Percentiles rank a stretch among this genome's conserved stretches.
Conservation (phyloP, 2,329 filamentous ascomycete genomes). For the Thielaviopsis punctulata region DNA sequence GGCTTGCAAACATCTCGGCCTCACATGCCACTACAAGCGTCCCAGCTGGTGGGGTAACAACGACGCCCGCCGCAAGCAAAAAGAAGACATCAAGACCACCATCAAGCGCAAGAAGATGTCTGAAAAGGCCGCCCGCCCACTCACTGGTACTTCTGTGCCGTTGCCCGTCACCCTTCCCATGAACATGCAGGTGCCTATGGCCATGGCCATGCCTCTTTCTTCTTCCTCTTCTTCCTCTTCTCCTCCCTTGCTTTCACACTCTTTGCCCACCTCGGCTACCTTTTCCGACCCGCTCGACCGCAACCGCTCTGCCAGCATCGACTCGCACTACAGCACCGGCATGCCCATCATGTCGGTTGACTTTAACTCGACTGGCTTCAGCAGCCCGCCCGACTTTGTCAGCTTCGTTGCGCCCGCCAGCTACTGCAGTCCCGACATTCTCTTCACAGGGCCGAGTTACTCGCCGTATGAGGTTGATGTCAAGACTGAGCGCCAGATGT, state of each 20-base stretch:
- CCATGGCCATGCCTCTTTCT: background rate
- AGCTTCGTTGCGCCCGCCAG: slow-evolving; percentile 37
- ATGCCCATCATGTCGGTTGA: slow-evolving; percentile 2
- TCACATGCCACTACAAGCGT: slow-evolving; percentile 89
- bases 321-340: slow-evolving; percentile 53
- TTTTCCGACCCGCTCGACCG: slow-evolving; percentile 59
- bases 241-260: slow-evolving; percentile 65
- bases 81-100: slow-evolving; percentile 90
- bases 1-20: slow-evolving; percentile 55
- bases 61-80: slow-evolving; percentile 68
- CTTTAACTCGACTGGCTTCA: slow-evolving; percentile 44
- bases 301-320: slow-evolving; percentile 60
- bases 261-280: slow-evolving; percentile 62
- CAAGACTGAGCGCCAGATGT: slow-evolving; percentile 89
- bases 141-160: slow-evolving; percentile 27
- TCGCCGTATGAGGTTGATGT: slow-evolving; percentile 87
- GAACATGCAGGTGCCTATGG: background rate
- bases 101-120: slow-evolving; percentile 94
- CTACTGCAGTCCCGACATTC: slow-evolving; percentile 8
- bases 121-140: slow-evolving; percentile 55
- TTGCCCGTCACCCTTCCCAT: background rate
- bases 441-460: slow-evolving; percentile 32
- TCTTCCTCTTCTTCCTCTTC: slow-evolving; percentile 29
- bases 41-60: slow-evolving; percentile 96
- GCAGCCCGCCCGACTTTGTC: slow-evolving; percentile 35